A percentile compares a stretch with the other conserved stretches of the same genome.
Evolutionary conservation across 78 protist species (phyloP).

Genomic region (Bodo saltans): DNA sequence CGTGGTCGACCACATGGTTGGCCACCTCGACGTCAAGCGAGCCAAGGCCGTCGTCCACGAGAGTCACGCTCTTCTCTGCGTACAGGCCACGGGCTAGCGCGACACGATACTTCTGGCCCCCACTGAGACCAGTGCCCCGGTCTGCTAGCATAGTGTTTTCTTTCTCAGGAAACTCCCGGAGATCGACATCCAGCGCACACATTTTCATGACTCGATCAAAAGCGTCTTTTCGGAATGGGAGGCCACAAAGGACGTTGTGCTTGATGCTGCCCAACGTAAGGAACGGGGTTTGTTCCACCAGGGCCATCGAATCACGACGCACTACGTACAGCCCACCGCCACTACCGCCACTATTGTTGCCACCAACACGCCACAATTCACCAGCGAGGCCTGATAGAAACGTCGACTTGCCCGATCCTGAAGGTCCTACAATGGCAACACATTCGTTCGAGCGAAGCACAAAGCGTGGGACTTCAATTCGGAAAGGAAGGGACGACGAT

Average conservation of each 20-base stretch:
- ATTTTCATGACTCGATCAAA: neutral
- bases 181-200: conserved; percentile 17
- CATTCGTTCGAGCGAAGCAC: too few relatives aligned
- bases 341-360: too few relatives aligned
- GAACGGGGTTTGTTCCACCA: conserved; percentile 76
- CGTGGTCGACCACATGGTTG: too few relatives aligned
- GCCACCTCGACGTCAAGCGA: too few relatives aligned
- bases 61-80: conserved; percentile 12
- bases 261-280: conserved; percentile 38
- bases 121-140: conserved; percentile 56
- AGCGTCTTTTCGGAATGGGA: neutral
- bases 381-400: too few relatives aligned
- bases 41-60: conserved; percentile 32
- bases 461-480: too few relatives aligned
- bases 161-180: conserved; percentile 34
- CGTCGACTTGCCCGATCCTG: too few relatives aligned
- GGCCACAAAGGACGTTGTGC: conserved; percentile 60
- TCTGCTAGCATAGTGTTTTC: conserved; percentile 60
- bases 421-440: too few relatives aligned
- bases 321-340: too few relatives aligned
- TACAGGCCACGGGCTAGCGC: conserved; percentile 63
- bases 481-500: too few relatives aligned
- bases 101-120: conserved; percentile 54
- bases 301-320: too few relatives aligned
- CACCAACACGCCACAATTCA: too few relatives aligned